Evolutionary conservation across 768 basidiomycete genomes (phyloP).

Genomic region (Tulasnella sp.): DNA sequence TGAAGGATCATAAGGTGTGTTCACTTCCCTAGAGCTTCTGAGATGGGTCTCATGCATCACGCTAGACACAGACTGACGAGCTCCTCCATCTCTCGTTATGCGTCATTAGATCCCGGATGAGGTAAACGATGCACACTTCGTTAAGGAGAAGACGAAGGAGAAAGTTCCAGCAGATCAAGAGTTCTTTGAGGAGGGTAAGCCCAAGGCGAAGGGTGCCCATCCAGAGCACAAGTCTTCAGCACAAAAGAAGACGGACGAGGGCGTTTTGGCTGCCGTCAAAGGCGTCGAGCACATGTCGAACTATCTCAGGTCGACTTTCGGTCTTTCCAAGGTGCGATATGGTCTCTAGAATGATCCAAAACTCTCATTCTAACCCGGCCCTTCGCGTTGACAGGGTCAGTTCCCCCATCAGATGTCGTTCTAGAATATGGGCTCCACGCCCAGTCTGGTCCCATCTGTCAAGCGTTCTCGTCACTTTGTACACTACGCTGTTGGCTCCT

Average conservation of each 20-base stretch:
- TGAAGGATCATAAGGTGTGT: slow-evolving; percentile 62
- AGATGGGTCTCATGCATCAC: no score
- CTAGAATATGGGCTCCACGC: slow-evolving; percentile 32
- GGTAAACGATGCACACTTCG: slow-evolving; percentile 89
- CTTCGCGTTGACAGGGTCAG: slow-evolving; percentile 43
- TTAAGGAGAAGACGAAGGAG: slow-evolving; percentile 61
- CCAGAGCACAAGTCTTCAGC: slow-evolving; percentile 78
- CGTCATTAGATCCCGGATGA: slow-evolving; percentile 63
- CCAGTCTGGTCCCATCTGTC: no score
- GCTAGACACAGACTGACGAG: no score
- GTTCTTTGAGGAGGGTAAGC: slow-evolving; percentile 92
- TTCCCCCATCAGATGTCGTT: slow-evolving; percentile 91
- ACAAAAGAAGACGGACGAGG: slow-evolving; percentile 81
- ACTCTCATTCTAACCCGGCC: neutral
- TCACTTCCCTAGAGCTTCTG: neutral
- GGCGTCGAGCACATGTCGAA: slow-evolving; percentile 83
- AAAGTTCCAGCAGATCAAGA: slow-evolving; percentile 83
- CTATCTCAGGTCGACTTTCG: slow-evolving; percentile 88
- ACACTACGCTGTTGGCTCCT: no score
- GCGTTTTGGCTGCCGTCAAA: slow-evolving; percentile 72
- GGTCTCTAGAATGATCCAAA: neutral
- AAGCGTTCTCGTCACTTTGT: no score
- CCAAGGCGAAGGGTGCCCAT: slow-evolving; percentile 77
- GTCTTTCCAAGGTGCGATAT: slow-evolving; percentile 58
- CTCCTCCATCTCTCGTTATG: neutral